Conservation (phyloP, 176 grass and related monocot genomes). For the Bothriochloa decipiens region DNA sequence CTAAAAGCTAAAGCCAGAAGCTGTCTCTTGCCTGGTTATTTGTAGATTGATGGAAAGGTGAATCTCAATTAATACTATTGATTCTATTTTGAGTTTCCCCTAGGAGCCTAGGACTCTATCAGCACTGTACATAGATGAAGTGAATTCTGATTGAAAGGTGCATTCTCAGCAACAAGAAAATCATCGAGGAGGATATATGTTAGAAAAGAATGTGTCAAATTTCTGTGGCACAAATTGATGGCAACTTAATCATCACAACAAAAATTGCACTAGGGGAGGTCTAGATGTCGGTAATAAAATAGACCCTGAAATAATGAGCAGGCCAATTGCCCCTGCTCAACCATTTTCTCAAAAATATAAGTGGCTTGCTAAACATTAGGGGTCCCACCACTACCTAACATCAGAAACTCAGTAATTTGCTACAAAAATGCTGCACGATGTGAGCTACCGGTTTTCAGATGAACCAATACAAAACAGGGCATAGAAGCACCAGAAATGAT, state of each 20-base stretch:
- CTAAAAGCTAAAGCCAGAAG: slow-evolving; percentile 60
- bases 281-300: not conserved
- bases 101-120: slow-evolving; percentile 62
- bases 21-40: slow-evolving; percentile 58
- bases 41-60: slow-evolving; percentile 53
- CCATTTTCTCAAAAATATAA: slow-evolving; percentile 17
- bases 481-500: slow-evolving; percentile 7
- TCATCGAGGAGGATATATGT: slow-evolving; percentile 90
- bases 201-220: slow-evolving; percentile 32
- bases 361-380: slow-evolving; percentile 22
- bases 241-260: not conserved
- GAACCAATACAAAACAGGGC: slow-evolving; percentile 15
- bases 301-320: slow-evolving; percentile 28
- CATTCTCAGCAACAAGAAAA: slow-evolving; percentile 95
- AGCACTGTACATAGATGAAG: slow-evolving; percentile 55
- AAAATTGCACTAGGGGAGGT: slow-evolving; percentile 3
- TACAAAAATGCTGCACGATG: slow-evolving; percentile 5
- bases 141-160: slow-evolving; percentile 78
- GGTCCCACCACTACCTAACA: slow-evolving; percentile 13
- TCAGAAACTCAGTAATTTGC: not conserved
- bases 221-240: slow-evolving; percentile 13
- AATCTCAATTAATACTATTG: slow-evolving; percentile 51
- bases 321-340: slow-evolving; percentile 16
- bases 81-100: slow-evolving; percentile 53
- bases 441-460: slow-evolving; percentile 9